These are phyloP conservation scores for Vitis amurensis DNA, from an alignment of 164 flowering plant species.

Conservation along the genomic window DNA sequence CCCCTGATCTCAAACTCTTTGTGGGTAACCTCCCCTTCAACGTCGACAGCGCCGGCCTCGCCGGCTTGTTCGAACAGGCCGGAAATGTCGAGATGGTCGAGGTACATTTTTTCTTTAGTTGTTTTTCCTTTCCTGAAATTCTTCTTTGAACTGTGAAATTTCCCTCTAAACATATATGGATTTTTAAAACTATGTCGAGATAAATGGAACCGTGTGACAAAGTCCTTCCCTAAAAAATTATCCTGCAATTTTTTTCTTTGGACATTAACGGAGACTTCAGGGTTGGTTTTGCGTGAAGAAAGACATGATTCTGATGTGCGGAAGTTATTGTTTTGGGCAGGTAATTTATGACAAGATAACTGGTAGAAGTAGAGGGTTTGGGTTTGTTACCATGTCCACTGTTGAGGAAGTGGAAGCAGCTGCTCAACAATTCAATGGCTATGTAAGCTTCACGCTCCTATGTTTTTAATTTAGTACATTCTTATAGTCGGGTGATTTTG, in stretches of 20 bases:
- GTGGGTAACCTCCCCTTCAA: slow-evolving; percentile 77
- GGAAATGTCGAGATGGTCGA: slow-evolving; percentile 93
- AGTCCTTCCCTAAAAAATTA: too few relatives aligned
- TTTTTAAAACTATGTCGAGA: not conserved
- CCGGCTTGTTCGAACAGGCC: slow-evolving; percentile 63
- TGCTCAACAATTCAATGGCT: slow-evolving; percentile 82
- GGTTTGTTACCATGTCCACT: slow-evolving; percentile 92
- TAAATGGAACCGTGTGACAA: too few relatives aligned
- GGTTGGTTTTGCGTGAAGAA: not conserved
- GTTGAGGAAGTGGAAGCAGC: slow-evolving; percentile 80
- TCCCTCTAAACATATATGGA: not conserved
- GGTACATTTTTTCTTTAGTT: slow-evolving; percentile 34
- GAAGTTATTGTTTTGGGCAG: slow-evolving; percentile 36
- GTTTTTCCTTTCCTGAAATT: not conserved
- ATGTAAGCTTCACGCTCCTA: slow-evolving; percentile 48
- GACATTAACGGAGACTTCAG: too few relatives aligned
- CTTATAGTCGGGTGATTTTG: not conserved
- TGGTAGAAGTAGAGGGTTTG: slow-evolving; percentile 96
- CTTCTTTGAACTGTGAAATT: too few relatives aligned
- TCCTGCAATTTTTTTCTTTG: not conserved
- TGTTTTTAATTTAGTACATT: not conserved
- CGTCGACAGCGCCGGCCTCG: slow-evolving; percentile 72
- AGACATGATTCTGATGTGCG: not conserved
- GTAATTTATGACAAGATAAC: slow-evolving; percentile 87
- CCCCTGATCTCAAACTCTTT: slow-evolving; percentile 65